Base-by-base conservation (phyloP, 768 basidiomycete species). In the Leccinum broughii region DNA sequence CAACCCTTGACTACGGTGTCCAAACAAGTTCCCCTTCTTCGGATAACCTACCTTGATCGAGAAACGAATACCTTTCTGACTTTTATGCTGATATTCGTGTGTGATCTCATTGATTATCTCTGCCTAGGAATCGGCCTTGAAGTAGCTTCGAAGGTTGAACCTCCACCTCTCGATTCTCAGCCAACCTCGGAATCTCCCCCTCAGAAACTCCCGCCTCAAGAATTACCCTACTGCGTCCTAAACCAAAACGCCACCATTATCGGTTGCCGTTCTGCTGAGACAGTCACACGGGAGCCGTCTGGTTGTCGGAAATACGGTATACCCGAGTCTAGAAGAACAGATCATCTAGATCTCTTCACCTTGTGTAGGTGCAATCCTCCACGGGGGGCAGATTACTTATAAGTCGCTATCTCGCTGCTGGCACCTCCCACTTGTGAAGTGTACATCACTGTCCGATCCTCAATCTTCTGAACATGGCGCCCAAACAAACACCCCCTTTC, bases 401-500 rank as follows among this genome's bases (percentile, higher is more conserved):
- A n/a, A 44, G n/a, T 8, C 17, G 9, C n/a, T 44, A 4, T 9
- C 41, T 44, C 41, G 10, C 41, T 44, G 7, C 41, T 44, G 41
- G n/a, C 17, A 41, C 15, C 17, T 15, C 17, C 17, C 15, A 41
- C 15, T 8, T 1, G 0, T 0, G 17, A 17, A 41, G 39, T 17
- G 15, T 41, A 8, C 8, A 17, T 41, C 39, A 17, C 17, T 17
- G 39, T 17, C 39, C 17, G 3, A 39, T 17, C 17, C 15, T 39
- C 11, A 6, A n/a, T 34, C 20, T 35, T 51, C 48, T 48, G 7
- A 58, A 30, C 6, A 72, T 72, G 68, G 14, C 55, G 1, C 26
- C 58, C 13, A 72, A 66, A 51, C 67, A 72, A 39, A 59, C 50
- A n/a, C 80, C 80, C 5, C 80, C 80, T 28, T 79, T 79, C 70